Evolutionary conservation across 306 rosid species (phyloP).

Genomic region (Cajanus cajan): DNA sequence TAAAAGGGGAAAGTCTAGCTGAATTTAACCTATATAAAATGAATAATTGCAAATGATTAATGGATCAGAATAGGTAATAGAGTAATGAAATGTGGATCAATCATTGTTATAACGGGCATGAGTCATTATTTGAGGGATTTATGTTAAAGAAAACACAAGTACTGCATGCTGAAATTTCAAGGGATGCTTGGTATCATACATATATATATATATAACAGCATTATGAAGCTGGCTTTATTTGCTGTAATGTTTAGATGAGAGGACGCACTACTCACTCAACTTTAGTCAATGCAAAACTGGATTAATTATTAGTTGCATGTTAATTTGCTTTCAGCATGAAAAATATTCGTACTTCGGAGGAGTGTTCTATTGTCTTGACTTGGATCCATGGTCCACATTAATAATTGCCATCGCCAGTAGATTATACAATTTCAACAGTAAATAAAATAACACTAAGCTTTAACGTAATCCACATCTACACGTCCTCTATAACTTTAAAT

Average conservation of each 20-base stretch:
- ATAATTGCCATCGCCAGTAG: neutral
- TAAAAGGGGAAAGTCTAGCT: conserved; percentile 6
- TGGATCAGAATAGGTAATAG: neutral
- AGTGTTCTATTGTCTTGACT: neutral
- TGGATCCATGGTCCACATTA: conserved; percentile 15
- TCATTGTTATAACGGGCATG: conserved; percentile 5
- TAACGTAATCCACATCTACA: neutral
- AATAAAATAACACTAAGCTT: neutral
- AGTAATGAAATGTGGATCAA: conserved; percentile 14
- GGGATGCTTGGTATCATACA: neutral
- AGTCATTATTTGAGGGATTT: neutral
- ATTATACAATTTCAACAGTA: neutral
- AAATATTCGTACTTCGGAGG: neutral
- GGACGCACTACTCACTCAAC: neutral
- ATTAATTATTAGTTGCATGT: neutral
- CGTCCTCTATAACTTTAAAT: neutral
- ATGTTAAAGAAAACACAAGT: neutral
- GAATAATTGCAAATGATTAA: neutral
- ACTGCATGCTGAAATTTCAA: conserved; percentile 18
- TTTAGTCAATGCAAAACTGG: neutral
- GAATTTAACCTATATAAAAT: neutral
- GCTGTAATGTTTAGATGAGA: neutral
- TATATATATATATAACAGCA: neutral
- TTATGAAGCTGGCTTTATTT: conserved; percentile 20
- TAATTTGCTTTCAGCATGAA: conserved; percentile 19